phyloP scores from a whole-genome alignment of 257 asterid species.

The Pogostemon cablin region DNA sequence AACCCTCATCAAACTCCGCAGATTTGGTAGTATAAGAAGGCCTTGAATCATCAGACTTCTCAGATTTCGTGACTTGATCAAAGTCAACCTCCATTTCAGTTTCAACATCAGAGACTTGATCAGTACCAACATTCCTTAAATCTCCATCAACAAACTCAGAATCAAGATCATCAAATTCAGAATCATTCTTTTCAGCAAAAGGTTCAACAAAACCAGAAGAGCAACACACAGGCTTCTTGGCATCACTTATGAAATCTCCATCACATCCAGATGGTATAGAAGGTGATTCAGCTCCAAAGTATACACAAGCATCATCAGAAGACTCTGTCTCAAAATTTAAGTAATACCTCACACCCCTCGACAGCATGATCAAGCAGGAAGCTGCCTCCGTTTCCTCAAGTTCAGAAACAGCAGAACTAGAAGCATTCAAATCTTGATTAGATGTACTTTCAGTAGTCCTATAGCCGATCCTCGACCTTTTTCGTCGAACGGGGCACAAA shows the following conservation, averaged over 20 bases:
- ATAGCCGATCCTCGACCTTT: constrained; percentile 66
- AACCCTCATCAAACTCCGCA: constrained; percentile 10
- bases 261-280: constrained; percentile 23
- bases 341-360: constrained; percentile 49
- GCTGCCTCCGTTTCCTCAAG: constrained; percentile 60
- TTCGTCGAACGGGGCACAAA: constrained; percentile 56
- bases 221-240: constrained; percentile 23
- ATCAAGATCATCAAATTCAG: constrained; percentile 36
- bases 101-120: constrained; percentile 24
- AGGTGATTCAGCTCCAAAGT: constrained; percentile 41
- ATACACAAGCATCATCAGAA: constrained; percentile 35
- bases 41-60: constrained; percentile 18
- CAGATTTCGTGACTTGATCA: constrained; percentile 26
- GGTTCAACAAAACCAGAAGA: constrained; percentile 22
- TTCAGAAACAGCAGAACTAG: constrained; percentile 38
- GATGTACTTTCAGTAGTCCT: constrained; percentile 25
- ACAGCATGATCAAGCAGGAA: constrained; percentile 67
- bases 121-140: constrained; percentile 30
- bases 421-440: neutral
- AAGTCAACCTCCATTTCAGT: constrained; percentile 25
- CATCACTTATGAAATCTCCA: constrained; percentile 25
- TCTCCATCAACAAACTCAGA: constrained; percentile 32
- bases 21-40: neutral
- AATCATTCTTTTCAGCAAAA: constrained; percentile 33
- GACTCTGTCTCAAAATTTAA: constrained; percentile 28